phyloP scores from a whole-genome alignment of 176 grass and related monocot species.

The Oryza brachyantha region DNA sequence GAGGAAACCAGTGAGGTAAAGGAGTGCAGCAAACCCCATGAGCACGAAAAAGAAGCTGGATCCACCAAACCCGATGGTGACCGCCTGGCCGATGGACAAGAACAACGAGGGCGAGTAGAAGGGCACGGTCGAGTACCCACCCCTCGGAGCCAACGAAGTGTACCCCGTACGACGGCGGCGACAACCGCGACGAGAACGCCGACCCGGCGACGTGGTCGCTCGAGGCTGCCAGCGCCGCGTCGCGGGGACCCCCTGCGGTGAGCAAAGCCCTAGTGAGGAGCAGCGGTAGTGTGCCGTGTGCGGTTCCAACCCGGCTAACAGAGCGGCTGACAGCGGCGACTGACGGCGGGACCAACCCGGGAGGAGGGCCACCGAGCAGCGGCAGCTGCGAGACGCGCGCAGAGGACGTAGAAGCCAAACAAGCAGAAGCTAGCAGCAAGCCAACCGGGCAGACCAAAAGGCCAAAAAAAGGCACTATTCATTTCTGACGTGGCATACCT shows the following conservation, averaged over 20 bases:
- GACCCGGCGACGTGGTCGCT: constrained; percentile 73
- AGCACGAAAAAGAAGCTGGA: constrained; percentile 60
- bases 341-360: no score
- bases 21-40: constrained; percentile 67
- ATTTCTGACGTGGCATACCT: no score
- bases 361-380: no score
- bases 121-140: constrained; percentile 40
- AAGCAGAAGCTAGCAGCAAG: no score
- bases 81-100: constrained; percentile 51
- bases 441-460: no score
- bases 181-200: constrained; percentile 54
- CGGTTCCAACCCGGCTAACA: no score
- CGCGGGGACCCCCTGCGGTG: constrained; percentile 45
- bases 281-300: constrained; percentile 49
- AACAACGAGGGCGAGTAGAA: constrained; percentile 80
- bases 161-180: constrained; percentile 47
- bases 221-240: constrained; percentile 59
- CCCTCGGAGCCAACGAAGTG: constrained; percentile 38
- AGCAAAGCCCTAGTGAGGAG: constrained; percentile 61
- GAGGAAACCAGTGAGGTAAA: constrained; percentile 76
- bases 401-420: no score
- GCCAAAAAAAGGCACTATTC: no score
- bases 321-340: no score
- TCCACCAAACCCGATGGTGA: constrained; percentile 74
- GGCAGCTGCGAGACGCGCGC: no score